Percentiles rank a stretch among this genome's conserved stretches.
phyloP scores from a whole-genome alignment of 2,329 filamentous ascomycete genomes.

The Venturia oleaginea region DNA sequence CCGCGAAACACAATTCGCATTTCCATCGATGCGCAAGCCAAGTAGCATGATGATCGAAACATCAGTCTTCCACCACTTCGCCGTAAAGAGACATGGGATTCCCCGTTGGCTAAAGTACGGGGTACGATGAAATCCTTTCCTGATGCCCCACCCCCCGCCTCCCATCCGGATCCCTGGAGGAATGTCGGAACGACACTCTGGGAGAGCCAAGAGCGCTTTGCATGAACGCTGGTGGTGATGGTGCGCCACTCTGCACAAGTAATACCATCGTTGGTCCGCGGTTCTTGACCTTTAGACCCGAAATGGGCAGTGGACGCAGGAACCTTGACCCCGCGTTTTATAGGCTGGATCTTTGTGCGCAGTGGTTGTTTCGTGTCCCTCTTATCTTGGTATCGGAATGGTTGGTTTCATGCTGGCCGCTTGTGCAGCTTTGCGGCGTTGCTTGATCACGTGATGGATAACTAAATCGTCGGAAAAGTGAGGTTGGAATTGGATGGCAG shows the following conservation, averaged over 20 bases:
- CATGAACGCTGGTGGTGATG: neutral
- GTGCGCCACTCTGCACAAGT: slow-evolving; percentile 16
- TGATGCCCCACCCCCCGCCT: neutral
- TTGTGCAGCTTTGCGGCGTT: neutral
- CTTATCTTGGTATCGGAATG: neutral
- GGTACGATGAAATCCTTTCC: neutral
- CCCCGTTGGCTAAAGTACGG: too few relatives aligned
- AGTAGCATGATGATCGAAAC: too few relatives aligned
- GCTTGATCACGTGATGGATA: neutral
- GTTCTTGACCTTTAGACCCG: too few relatives aligned
- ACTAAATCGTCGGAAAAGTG: neutral
- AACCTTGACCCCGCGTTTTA: neutral
- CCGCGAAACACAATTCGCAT: neutral
- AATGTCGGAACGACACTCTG: neutral
- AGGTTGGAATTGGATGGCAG: neutral
- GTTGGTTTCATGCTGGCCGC: neutral
- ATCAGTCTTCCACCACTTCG: neutral
- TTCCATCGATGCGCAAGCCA: too few relatives aligned
- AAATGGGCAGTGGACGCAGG: neutral
- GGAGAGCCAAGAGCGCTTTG: neutral
- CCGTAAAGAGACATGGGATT: neutral
- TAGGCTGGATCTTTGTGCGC: neutral
- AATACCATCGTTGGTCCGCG: too few relatives aligned
- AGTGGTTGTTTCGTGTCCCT: neutral
- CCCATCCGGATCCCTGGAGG: neutral